Evolutionary conservation across 2,329 filamentous ascomycete species (phyloP).

Genomic region (Fusarium mexicanum): DNA sequence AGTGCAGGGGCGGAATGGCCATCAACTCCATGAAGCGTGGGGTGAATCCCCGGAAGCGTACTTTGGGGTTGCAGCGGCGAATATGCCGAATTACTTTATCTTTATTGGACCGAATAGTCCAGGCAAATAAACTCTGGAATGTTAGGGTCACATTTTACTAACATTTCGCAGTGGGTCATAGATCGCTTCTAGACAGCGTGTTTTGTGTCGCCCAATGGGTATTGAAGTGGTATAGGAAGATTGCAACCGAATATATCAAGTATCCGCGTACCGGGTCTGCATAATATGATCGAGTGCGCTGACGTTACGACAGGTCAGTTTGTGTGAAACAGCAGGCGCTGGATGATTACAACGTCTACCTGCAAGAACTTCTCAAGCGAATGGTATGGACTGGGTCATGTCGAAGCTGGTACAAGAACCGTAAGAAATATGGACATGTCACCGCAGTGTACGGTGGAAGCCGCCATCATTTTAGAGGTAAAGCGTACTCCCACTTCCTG

Average conservation of each 20-base stretch:
- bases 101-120: background rate
- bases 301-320: background rate
- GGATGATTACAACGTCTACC: conserved; percentile 16
- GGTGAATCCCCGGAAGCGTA: conserved; percentile 5
- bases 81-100: background rate
- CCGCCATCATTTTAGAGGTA: background rate
- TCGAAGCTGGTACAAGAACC: conserved; percentile 3
- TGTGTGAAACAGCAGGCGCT: background rate
- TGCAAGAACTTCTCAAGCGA: conserved; percentile 1
- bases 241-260: conserved; percentile 2
- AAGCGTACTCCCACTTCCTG: too few relatives aligned
- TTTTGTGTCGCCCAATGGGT: background rate
- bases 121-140: too few relatives aligned
- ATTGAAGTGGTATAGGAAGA: conserved; percentile 1
- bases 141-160: background rate
- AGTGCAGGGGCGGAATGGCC: background rate
- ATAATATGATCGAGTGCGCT: background rate
- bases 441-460: background rate
- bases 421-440: background rate
- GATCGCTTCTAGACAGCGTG: background rate
- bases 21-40: conserved; percentile 6
- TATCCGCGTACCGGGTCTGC: background rate
- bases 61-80: background rate
- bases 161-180: background rate
- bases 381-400: conserved; percentile 17